These are phyloP conservation scores for Acanthamoeba sp. DNA, from an alignment of 208 protist genomes.

Conservation along the genomic window DNA sequence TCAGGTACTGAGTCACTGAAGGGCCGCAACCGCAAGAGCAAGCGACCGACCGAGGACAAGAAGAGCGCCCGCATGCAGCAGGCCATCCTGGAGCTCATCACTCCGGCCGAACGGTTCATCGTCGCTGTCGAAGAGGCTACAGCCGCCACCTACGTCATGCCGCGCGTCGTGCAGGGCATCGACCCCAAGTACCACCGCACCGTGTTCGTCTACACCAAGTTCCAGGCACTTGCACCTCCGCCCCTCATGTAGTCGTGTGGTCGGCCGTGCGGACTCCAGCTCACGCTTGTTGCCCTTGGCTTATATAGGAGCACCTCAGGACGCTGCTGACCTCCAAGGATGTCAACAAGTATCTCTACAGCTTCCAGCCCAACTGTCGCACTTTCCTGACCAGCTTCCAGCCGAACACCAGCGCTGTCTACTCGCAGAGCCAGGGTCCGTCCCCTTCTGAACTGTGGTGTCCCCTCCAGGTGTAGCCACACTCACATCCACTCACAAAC, in stretches of 20 bases:
- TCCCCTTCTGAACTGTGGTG: not conserved
- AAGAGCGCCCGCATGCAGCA: constrained; percentile 47
- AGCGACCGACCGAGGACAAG: not conserved
- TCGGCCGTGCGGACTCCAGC: too few relatives aligned
- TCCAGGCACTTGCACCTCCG: not conserved
- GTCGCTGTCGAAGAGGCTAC: constrained; percentile 11
- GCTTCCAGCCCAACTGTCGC: not conserved
- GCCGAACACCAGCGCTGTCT: not conserved
- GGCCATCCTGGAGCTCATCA: constrained; percentile 62
- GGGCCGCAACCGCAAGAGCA: not conserved
- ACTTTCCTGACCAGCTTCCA: constrained; percentile 24
- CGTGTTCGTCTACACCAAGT: constrained; percentile 67
- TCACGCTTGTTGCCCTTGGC: too few relatives aligned
- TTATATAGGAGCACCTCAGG: not conserved
- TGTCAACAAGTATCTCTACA: constrained; percentile 19
- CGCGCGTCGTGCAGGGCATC: not conserved
- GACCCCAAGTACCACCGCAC: constrained; percentile 50
- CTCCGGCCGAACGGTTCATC: not conserved
- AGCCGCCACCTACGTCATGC: not conserved
- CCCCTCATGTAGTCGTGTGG: too few relatives aligned
- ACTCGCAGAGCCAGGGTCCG: not conserved
- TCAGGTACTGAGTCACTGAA: not conserved
- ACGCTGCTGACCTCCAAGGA: constrained; percentile 29
- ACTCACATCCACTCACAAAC: not conserved
- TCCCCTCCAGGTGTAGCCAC: too few relatives aligned